Conservation (phyloP, 192 early-diverging fungal genomes). For the Jimgerdemannia lactiflua region DNA sequence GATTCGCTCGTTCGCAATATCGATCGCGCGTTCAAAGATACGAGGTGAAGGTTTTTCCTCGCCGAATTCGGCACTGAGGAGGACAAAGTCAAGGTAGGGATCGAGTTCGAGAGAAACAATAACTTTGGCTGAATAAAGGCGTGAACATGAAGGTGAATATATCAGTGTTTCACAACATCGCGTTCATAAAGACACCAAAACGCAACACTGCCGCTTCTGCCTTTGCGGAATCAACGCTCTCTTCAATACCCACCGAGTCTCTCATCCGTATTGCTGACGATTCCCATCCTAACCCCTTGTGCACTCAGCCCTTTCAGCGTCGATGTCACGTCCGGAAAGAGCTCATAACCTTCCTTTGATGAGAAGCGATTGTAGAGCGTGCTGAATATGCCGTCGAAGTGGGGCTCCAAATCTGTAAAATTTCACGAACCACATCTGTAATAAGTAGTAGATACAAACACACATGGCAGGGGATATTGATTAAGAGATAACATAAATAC, state of each 20-base stretch:
- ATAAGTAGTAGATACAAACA: neutral
- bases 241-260: slow-evolving; percentile 28
- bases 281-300: slow-evolving; percentile 46
- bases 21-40: slow-evolving; percentile 53
- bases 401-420: slow-evolving; percentile 11
- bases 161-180: too few species aligned
- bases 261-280: slow-evolving; percentile 65
- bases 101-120: slow-evolving; percentile 34
- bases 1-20: slow-evolving; percentile 7
- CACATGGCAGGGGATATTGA: too few species aligned
- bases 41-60: slow-evolving; percentile 50
- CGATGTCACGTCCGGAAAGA: slow-evolving; percentile 49
- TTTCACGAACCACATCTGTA: neutral
- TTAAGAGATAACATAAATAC: slow-evolving; percentile 4
- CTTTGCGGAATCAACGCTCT: neutral
- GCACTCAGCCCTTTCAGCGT: slow-evolving; percentile 43
- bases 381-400: slow-evolving; percentile 22
- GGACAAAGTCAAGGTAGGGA: slow-evolving; percentile 56
- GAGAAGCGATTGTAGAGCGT: slow-evolving; percentile 46
- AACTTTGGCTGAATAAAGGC: slow-evolving; percentile 15
- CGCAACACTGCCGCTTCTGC: too few species aligned
- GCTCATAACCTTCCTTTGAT: slow-evolving; percentile 43
- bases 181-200: too few species aligned
- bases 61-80: slow-evolving; percentile 46
- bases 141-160: too few species aligned